phyloP scores from a whole-genome alignment of 306 rosid genomes.

The Benincasa hispida region DNA sequence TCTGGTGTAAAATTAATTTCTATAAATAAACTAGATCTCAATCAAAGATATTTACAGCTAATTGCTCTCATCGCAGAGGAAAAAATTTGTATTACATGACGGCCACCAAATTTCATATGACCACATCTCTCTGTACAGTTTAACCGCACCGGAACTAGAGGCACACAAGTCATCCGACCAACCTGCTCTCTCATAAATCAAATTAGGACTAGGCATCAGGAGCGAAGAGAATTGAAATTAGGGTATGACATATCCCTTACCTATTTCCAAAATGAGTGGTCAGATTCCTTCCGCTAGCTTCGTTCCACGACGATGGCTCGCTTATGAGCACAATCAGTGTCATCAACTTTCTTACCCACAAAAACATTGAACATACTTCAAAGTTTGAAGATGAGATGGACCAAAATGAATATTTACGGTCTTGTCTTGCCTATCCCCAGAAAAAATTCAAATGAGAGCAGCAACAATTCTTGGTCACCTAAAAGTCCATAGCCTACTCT shows the following conservation, averaged over 20 bases:
- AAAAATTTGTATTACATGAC: background rate
- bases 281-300: background rate
- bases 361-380: background rate
- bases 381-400: conserved; percentile 9
- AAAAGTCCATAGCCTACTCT: conserved; percentile 36
- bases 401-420: conserved; percentile 5
- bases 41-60: conserved; percentile 10
- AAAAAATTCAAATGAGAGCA: conserved; percentile 3
- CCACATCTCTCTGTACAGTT: conserved; percentile 11
- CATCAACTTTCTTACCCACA: conserved; percentile 5
- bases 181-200: background rate
- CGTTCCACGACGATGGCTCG: background rate
- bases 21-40: conserved; percentile 9
- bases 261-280: background rate
- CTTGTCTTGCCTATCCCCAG: conserved; percentile 10
- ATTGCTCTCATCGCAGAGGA: conserved; percentile 5
- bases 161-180: conserved; percentile 4
- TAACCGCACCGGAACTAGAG: conserved; percentile 3
- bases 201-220: background rate
- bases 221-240: background rate
- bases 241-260: background rate
- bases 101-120: conserved; percentile 2
- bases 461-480: conserved; percentile 7
- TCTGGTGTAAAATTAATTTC: conserved; percentile 7
- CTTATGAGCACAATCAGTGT: background rate